These are phyloP conservation scores for Knoxdaviesia proteae DNA, from an alignment of 2,329 filamentous ascomycete genomes.

Conservation along the genomic window DNA sequence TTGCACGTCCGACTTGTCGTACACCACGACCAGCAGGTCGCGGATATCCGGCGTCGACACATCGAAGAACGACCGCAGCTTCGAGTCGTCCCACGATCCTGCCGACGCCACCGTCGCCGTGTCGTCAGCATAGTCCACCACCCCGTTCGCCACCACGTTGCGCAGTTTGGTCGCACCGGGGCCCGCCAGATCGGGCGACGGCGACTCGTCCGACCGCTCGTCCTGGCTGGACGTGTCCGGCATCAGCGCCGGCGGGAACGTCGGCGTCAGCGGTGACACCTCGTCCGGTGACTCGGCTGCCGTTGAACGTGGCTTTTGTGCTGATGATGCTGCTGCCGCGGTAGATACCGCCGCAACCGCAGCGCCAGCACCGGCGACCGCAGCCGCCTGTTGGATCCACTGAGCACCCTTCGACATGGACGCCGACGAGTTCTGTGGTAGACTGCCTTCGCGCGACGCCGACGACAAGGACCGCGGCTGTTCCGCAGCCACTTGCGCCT, in stretches of 20 bases:
- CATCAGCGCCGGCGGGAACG: slow-evolving; percentile 44
- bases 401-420: not conserved
- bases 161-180: slow-evolving; percentile 8
- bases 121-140: slow-evolving; percentile 18
- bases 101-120: slow-evolving; percentile 29
- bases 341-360: no score
- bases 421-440: slow-evolving; percentile 42
- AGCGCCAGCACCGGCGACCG: slow-evolving; percentile 9
- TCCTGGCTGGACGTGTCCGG: slow-evolving; percentile 53
- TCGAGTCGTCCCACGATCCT: slow-evolving; percentile 62
- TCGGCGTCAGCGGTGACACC: slow-evolving; percentile 24
- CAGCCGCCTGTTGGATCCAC: not conserved
- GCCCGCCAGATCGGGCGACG: slow-evolving; percentile 39
- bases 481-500: no score
- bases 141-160: no score
- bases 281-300: slow-evolving; percentile 46
- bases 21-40: slow-evolving; percentile 76
- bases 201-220: slow-evolving; percentile 39
- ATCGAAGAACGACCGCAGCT: slow-evolving; percentile 75
- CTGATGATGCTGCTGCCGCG: no score
- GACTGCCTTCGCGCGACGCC: no score
- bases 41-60: slow-evolving; percentile 62
- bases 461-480: no score
- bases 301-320: no score
- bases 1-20: slow-evolving; percentile 70